Evolutionary conservation across 108 stramenopile genomes (phyloP).

Genomic region (Stephanodiscus triporus): DNA sequence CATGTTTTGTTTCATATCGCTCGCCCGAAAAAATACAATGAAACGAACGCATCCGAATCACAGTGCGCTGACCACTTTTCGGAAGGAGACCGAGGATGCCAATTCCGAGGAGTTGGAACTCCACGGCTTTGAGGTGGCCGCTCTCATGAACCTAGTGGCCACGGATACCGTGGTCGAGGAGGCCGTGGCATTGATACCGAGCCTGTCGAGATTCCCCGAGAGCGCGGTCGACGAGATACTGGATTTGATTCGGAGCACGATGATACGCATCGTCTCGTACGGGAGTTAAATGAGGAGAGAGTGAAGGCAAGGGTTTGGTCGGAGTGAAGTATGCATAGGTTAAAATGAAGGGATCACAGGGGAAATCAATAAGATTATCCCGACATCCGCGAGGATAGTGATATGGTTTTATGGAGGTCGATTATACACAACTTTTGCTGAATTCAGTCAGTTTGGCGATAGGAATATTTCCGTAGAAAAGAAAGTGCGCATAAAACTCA

Average conservation of each 20-base stretch:
- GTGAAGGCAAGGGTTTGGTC: slow-evolving; percentile 2
- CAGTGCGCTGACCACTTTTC: slow-evolving; percentile 81
- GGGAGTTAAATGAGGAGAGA: slow-evolving; percentile 21
- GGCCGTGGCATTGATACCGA: slow-evolving; percentile 80
- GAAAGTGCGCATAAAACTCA: no score
- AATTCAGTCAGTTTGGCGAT: no score
- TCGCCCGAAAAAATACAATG: no score
- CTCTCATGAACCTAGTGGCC: slow-evolving; percentile 88
- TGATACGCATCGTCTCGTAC: slow-evolving; percentile 89
- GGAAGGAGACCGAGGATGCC: slow-evolving; percentile 89
- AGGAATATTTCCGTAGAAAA: no score
- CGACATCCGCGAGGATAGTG: no score
- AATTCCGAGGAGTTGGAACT: slow-evolving; percentile 70
- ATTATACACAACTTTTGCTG: no score
- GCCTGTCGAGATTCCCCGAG: slow-evolving; percentile 79
- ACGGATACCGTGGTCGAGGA: slow-evolving; percentile 88
- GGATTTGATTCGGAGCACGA: slow-evolving; percentile 84
- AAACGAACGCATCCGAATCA: slow-evolving; percentile 1
- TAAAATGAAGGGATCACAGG: no score
- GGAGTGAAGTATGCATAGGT: no score
- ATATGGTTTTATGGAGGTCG: no score
- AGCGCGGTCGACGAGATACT: slow-evolving; percentile 90
- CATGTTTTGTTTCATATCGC: no score
- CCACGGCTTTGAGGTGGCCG: slow-evolving; percentile 86
- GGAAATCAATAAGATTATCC: no score